Percentiles rank a stretch among this genome's conserved stretches.
Evolutionary conservation across 2,329 filamentous ascomycete species (phyloP).

Genomic region (Monosporascus sp.): DNA sequence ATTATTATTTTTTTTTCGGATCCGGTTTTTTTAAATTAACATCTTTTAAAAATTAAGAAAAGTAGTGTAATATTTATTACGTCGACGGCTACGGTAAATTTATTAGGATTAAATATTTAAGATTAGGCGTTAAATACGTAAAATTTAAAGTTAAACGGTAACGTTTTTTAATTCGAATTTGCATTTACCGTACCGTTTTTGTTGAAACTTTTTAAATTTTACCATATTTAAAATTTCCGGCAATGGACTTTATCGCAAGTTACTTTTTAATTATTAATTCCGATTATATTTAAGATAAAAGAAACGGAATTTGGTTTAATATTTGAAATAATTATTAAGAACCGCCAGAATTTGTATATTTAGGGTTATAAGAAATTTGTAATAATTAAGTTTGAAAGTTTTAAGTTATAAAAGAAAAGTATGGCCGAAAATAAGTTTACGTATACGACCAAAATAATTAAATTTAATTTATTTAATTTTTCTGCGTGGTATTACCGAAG

Average conservation of each 20-base stretch:
- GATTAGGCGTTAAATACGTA: no score
- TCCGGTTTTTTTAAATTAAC: slow-evolving; percentile 43
- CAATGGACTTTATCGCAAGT: slow-evolving; percentile 75
- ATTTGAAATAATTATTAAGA: slow-evolving; percentile 79
- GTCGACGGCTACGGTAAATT: no score
- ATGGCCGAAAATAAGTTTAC: slow-evolving; percentile 77
- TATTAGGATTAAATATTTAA: no score
- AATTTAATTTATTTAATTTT: slow-evolving; percentile 81
- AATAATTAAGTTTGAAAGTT: slow-evolving; percentile 66
- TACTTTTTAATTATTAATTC: slow-evolving; percentile 54
- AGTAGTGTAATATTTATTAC: slow-evolving; percentile 45
- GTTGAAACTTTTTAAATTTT: slow-evolving; percentile 87
- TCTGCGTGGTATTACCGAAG: slow-evolving; percentile 93
- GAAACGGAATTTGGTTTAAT: slow-evolving; percentile 78
- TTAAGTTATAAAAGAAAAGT: slow-evolving; percentile 46
- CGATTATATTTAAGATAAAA: slow-evolving; percentile 65
- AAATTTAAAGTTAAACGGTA: slow-evolving; percentile 26
- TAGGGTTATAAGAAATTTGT: slow-evolving; percentile 87
- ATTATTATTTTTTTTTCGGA: slow-evolving; percentile 50
- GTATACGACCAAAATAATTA: slow-evolving; percentile 88
- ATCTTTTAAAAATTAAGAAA: slow-evolving; percentile 47
- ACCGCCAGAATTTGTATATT: slow-evolving; percentile 91
- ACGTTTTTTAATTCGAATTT: slow-evolving; percentile 67
- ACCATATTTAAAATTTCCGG: slow-evolving; percentile 99
- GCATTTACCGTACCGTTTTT: slow-evolving; percentile 79